phyloP scores from a whole-genome alignment of 257 asterid species.

The Gentiana dahurica region DNA sequence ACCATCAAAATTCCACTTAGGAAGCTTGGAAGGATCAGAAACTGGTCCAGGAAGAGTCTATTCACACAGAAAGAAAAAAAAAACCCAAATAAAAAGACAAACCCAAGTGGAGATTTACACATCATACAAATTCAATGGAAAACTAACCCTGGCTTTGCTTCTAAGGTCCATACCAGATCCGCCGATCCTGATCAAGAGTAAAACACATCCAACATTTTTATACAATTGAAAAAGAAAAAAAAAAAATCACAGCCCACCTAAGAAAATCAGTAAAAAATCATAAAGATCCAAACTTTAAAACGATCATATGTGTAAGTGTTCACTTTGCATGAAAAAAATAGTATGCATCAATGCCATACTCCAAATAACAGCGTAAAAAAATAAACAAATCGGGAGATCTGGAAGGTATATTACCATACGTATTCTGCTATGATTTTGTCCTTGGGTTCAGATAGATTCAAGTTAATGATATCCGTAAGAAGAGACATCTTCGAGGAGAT shows the following conservation, averaged over 20 bases:
- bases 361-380: not conserved
- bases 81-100: not conserved
- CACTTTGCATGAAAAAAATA: not conserved
- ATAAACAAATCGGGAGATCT: not conserved
- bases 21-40: slow-evolving; percentile 61
- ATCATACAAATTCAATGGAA: not conserved
- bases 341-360: not conserved
- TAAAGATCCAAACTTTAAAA: slow-evolving; percentile 2
- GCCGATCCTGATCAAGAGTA: slow-evolving; percentile 59
- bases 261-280: not conserved
- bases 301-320: not conserved
- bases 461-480: slow-evolving; percentile 49
- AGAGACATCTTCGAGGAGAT: slow-evolving; percentile 32
- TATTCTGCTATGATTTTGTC: slow-evolving; percentile 45
- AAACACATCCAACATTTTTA: not conserved
- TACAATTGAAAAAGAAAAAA: not conserved
- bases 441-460: slow-evolving; percentile 47
- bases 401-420: not conserved
- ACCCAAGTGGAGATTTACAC: no score
- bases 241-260: not conserved
- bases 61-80: not conserved
- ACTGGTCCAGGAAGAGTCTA: slow-evolving; percentile 73
- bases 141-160: slow-evolving; percentile 82
- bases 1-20: slow-evolving; percentile 95
- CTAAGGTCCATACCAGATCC: slow-evolving; percentile 92